Evolutionary conservation across 805 yeast species (phyloP).

Genomic region (Tetrapisispora phaffii): DNA sequence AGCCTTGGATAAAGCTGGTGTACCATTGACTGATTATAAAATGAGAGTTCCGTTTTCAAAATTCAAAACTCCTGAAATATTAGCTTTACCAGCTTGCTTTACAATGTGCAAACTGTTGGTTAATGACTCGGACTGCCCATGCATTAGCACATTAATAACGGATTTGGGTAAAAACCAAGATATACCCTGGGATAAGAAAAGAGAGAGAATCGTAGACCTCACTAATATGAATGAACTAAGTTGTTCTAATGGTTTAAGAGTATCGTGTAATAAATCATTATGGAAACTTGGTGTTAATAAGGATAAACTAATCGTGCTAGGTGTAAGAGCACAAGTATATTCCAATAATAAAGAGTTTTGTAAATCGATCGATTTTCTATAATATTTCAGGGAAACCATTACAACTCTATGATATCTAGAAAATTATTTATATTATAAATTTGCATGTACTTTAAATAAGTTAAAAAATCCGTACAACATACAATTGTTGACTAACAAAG

Average conservation of each 20-base stretch:
- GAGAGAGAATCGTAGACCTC: constrained; percentile 15
- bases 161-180: constrained; percentile 1
- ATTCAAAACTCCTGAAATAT: neutral
- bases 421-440: neutral
- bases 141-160: constrained; percentile 8
- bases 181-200: neutral
- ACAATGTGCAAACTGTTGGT: constrained; percentile 12
- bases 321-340: constrained; percentile 16
- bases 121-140: constrained; percentile 11
- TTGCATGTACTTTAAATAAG: neutral
- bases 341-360: constrained; percentile 12
- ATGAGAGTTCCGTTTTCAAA: constrained; percentile 1
- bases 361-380: constrained; percentile 11
- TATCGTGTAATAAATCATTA: constrained; percentile 14
- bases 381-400: neutral
- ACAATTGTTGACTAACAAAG: no score
- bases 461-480: neutral
- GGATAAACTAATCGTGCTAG: constrained; percentile 12
- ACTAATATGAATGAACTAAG: constrained; percentile 4
- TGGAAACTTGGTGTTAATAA: constrained; percentile 18
- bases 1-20: constrained; percentile 4
- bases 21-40: constrained; percentile 6
- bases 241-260: constrained; percentile 9
- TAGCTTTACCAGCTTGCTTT: constrained; percentile 18
- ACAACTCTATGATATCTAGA: neutral